Percentiles rank a stretch among this genome's conserved stretches.
Conservation (phyloP, 192 early-diverging fungal genomes). For the Coemansia sp. region DNA sequence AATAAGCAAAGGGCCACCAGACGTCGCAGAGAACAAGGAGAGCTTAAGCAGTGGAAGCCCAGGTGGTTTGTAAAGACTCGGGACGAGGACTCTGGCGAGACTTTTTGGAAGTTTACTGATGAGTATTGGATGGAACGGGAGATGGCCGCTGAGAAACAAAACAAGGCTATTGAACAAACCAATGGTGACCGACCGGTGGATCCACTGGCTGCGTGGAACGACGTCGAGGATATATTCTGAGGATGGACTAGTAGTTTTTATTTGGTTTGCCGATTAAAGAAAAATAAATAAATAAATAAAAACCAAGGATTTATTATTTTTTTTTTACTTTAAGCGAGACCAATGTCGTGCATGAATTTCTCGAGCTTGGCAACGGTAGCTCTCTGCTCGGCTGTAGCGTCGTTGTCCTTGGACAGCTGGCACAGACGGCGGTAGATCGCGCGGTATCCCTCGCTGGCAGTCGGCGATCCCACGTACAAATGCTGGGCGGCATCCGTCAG, state of each 20-base stretch:
- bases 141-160: constrained; percentile 33
- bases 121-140: constrained; percentile 75
- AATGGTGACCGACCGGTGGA: neutral
- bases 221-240: constrained; percentile 50
- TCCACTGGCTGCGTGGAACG: constrained; percentile 17
- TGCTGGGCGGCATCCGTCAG: neutral
- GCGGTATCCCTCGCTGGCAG: neutral
- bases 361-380: neutral
- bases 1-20: constrained; percentile 71
- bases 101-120: constrained; percentile 62
- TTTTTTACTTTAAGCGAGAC: neutral
- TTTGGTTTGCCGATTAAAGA: neutral
- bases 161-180: neutral
- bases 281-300: neutral
- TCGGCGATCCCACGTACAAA: constrained; percentile 1
- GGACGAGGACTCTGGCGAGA: constrained; percentile 70
- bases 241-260: neutral
- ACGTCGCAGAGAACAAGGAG: constrained; percentile 60
- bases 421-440: neutral
- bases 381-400: neutral
- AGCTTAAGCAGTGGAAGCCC: constrained; percentile 60
- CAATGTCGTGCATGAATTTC: neutral
- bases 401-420: neutral
- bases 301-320: neutral
- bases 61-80: constrained; percentile 76